phyloP scores from a whole-genome alignment of 805 yeast species.

The Cyberlindnera maritima region DNA sequence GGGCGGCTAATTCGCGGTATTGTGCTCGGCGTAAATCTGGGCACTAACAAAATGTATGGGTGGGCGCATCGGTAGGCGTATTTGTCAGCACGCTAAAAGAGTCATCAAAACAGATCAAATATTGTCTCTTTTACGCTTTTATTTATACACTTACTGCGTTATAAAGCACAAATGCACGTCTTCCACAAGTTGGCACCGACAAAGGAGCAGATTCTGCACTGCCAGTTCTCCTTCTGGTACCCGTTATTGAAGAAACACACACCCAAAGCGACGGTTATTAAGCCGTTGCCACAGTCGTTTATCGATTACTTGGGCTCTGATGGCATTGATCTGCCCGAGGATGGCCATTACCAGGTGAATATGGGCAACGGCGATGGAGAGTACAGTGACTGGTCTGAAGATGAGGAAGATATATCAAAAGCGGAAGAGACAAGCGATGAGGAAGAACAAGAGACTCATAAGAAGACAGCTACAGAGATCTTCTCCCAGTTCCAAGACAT shows the following conservation, averaged over 20 bases:
- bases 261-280: constrained; percentile 52
- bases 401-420: constrained; percentile 30
- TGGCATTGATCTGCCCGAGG: constrained; percentile 62
- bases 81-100: background rate
- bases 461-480: constrained; percentile 19
- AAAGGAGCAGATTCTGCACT: constrained; percentile 44
- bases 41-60: constrained; percentile 3
- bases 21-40: background rate
- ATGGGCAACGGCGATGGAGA: constrained; percentile 54
- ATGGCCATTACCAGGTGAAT: constrained; percentile 34
- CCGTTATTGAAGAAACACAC: constrained; percentile 43
- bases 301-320: constrained; percentile 61
- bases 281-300: constrained; percentile 56
- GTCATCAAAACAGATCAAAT: no score
- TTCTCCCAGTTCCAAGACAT: constrained; percentile 52
- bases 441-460: constrained; percentile 16
- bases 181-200: constrained; percentile 30
- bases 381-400: constrained; percentile 70
- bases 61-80: background rate
- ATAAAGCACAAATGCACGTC: constrained; percentile 13
- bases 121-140: no score
- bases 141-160: no score
- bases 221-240: constrained; percentile 63
- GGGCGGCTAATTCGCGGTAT: background rate
- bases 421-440: constrained; percentile 24